Evolutionary conservation across 106 monocot genomes (phyloP), one percentile per base, ranked within the genome.

Genomic region (Vanilla planifolia): DNA sequence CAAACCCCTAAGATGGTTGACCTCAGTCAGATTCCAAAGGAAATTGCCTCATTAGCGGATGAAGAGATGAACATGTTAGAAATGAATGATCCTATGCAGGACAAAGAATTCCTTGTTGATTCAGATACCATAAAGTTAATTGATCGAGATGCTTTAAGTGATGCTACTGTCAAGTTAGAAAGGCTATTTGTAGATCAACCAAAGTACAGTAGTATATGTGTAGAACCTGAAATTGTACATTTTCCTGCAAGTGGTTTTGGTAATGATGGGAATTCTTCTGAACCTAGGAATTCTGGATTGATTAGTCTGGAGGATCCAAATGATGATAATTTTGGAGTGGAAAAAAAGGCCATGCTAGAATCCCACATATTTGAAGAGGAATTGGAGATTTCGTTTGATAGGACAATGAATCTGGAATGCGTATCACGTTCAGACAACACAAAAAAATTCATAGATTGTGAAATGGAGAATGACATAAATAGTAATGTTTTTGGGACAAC

Each of bases 21-120:
- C 35, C 30, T 26, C 23, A 61, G 29, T 14, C 29, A 45, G 36
- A 32, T 65, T 64, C 35, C 17, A 1, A 44, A 60, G 11, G 19
- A 50, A 17, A 60, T 35, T 57, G 16, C 43, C 61, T 53, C 44
- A 8, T 16, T 43, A 21, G 60, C 45, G 55, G 48, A 36, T 39
- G 61, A 73, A 41, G 68, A 60, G 39, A 63, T 57, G 51, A 24
- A 8, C 32, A 23, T 48, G 39, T 43, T 47, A 66, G 59, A 59
- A 50, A 67, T 33, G 8, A 51, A 39, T 24, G 37, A 55, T 61
- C 26, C 20, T 5, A 43, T 68, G 27, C 43, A 73, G 8, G 19
- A 69, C 15, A 52, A 2, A 22, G 56, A 36, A 36, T 22, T 34
- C 36, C 17, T 21, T 20, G 2, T 37, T 35, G 34, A 39, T 36